Conservation (phyloP, 202 grass and related monocot genomes). For the Panicum virgatum region DNA sequence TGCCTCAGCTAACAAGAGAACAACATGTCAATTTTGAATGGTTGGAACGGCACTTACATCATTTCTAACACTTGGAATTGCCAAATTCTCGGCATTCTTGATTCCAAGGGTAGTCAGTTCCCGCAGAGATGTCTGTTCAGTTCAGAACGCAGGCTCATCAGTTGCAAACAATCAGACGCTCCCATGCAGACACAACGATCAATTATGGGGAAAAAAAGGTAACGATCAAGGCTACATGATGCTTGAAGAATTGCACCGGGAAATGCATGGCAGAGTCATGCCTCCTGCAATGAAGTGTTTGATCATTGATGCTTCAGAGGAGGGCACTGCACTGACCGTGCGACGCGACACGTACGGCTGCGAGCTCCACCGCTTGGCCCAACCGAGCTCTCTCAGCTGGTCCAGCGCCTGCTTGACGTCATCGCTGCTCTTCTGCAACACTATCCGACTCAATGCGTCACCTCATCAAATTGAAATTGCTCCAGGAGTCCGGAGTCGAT, state of each 20-base stretch:
- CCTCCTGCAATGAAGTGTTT: not conserved
- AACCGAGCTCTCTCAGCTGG: constrained; percentile 68
- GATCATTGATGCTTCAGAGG: constrained; percentile 21
- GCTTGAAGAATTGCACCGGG: constrained; percentile 5
- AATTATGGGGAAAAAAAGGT: not conserved
- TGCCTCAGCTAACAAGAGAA: not conserved
- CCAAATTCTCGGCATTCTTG: constrained; percentile 90
- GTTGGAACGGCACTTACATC: constrained; percentile 49
- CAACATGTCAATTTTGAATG: not conserved
- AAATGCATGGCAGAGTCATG: constrained; percentile 14
- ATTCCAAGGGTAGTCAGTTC: constrained; percentile 85
- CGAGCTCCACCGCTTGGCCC: constrained; percentile 91
- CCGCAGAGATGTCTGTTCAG: constrained; percentile 76
- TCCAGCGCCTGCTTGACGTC: constrained; percentile 68
- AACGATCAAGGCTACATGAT: not conserved
- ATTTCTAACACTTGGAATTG: constrained; percentile 95
- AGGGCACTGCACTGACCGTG: constrained; percentile 68
- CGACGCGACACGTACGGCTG: constrained; percentile 93
- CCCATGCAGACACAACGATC: constrained; percentile 1
- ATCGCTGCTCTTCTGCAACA: constrained; percentile 65
- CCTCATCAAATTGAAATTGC: not conserved
- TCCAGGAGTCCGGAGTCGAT: not conserved
- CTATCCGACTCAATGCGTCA: constrained; percentile 9
- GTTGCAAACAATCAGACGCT: not conserved
- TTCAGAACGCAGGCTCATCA: constrained; percentile 22